Conservation (phyloP, 257 asterid genomes). For the Fraxinus anomala region DNA sequence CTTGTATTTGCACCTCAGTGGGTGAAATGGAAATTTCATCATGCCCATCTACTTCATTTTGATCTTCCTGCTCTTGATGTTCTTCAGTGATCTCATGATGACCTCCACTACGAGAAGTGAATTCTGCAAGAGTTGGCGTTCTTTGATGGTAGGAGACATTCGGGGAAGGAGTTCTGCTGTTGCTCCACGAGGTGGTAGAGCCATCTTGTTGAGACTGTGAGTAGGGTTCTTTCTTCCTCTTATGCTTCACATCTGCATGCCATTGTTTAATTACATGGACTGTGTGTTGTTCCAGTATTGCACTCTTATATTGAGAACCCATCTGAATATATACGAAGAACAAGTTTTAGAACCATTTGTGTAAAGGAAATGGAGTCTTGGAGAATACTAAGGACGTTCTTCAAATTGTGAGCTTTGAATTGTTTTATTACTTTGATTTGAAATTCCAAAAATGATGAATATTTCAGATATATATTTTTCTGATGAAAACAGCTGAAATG, state of each 20-base stretch:
- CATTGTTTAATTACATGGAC: constrained; percentile 56
- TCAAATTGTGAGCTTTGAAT: background rate
- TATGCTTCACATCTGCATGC: constrained; percentile 59
- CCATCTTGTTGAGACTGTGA: constrained; percentile 10
- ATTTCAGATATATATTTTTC: too few relatives aligned
- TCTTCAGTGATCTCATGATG: constrained; percentile 20
- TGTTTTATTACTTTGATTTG: background rate
- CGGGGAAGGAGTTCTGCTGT: constrained; percentile 25
- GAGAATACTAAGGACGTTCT: background rate
- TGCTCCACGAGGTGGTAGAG: constrained; percentile 22
- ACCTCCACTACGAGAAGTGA: constrained; percentile 4
- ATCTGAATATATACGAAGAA: constrained; percentile 35
- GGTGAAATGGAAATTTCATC: background rate
- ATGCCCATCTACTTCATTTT: background rate
- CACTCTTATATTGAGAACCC: constrained; percentile 63
- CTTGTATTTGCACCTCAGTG: background rate
- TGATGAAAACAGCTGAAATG: too few relatives aligned
- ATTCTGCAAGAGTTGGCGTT: constrained; percentile 17
- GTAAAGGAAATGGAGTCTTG: background rate
- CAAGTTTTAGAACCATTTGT: background rate
- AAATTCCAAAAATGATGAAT: too few relatives aligned
- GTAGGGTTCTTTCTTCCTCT: constrained; percentile 31
- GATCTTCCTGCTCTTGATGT: background rate
- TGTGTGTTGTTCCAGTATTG: constrained; percentile 57
- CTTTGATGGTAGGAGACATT: constrained; percentile 28